Evolutionary conservation across 2,329 filamentous ascomycete genomes (phyloP).

Genomic region (Fusarium oxysporum): DNA sequence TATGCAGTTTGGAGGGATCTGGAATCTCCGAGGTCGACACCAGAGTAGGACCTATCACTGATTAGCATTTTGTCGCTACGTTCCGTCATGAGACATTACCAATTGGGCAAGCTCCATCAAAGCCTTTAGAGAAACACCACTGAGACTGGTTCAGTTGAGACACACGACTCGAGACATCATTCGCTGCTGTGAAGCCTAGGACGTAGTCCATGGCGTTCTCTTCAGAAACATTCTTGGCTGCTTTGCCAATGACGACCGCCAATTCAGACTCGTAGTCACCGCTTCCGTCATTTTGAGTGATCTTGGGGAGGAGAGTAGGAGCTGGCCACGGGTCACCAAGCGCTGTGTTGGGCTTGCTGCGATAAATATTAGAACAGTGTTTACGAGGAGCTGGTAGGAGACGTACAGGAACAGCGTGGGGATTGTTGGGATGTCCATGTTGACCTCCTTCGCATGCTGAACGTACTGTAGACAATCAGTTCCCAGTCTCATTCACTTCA

Average conservation of each 20-base stretch:
- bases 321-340: not conserved
- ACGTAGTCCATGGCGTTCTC: constrained; percentile 1
- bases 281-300: constrained; percentile 9
- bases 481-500: accelerated
- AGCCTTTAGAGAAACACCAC: constrained; percentile 19
- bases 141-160: not conserved
- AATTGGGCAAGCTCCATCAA: constrained; percentile 14
- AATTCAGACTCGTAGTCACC: constrained; percentile 13
- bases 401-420: constrained; percentile 10
- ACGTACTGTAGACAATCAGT: not conserved
- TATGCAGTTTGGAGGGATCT: not conserved
- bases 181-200: not conserved
- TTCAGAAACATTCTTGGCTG: constrained; percentile 6
- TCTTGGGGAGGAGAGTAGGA: not conserved
- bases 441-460: constrained; percentile 5
- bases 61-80: not conserved
- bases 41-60: not conserved
- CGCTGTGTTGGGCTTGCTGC: not conserved
- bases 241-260: constrained; percentile 1
- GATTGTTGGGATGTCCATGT: constrained; percentile 5
- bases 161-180: constrained; percentile 3
- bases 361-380: accelerated
- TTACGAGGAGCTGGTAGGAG: accelerated
- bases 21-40: not conserved
- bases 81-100: not conserved